Evolutionary conservation across 2,329 filamentous ascomycete species (phyloP).

Genomic region (Aspergillus sojae): DNA sequence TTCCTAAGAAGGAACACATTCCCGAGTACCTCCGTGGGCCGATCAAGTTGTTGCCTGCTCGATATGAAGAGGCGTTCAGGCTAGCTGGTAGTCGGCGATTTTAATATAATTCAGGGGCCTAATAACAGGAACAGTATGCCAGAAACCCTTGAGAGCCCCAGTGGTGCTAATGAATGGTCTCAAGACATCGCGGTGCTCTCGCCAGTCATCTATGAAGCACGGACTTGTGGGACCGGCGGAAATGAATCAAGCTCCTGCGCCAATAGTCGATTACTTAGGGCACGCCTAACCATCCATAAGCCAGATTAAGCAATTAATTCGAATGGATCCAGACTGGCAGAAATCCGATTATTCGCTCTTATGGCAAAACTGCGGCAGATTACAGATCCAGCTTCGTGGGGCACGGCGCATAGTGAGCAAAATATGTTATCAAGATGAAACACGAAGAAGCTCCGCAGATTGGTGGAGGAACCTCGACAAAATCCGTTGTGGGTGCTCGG

Average conservation of each 20-base stretch:
- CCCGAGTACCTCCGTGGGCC: background rate
- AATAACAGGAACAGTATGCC: background rate
- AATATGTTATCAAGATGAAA: conserved; percentile 1
- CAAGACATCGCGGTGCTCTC: background rate
- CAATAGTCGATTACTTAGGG: background rate
- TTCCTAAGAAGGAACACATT: background rate
- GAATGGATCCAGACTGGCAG: background rate
- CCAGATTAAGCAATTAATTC: background rate
- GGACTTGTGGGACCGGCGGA: background rate
- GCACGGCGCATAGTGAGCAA: background rate
- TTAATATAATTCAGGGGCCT: conserved; percentile 1
- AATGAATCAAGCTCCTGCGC: conserved; percentile 1
- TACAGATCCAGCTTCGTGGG: background rate
- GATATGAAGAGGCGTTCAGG: background rate
- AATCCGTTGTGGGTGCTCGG: conserved; percentile 2
- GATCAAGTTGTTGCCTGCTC: background rate
- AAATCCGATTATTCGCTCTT: background rate
- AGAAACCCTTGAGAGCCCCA: background rate
- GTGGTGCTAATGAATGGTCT: background rate
- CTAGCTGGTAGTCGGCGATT: background rate
- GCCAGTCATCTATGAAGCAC: background rate
- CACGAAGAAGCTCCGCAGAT: background rate
- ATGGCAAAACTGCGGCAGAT: background rate
- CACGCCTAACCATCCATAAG: background rate
- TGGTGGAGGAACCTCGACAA: conserved; percentile 3